Evolutionary conservation across 306 rosid species (phyloP).

Genomic region (Acacia acuminata): DNA sequence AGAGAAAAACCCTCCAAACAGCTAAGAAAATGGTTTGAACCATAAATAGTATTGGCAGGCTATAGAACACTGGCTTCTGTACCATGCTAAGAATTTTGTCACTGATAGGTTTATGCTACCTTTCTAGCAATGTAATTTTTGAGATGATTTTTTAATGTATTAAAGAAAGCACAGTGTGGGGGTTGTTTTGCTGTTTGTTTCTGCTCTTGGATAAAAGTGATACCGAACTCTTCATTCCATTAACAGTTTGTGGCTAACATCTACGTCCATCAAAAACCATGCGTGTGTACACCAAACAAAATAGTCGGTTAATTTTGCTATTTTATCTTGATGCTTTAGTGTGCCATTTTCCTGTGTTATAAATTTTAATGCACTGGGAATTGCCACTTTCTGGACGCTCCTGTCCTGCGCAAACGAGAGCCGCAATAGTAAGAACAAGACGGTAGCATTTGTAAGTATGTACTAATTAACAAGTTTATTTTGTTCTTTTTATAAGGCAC

Average conservation of each 20-base stretch:
- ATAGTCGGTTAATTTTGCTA: not conserved
- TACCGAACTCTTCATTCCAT: not conserved
- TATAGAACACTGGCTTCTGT: not conserved
- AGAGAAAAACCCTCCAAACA: constrained; percentile 55
- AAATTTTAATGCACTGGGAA: not conserved
- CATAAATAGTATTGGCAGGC: constrained; percentile 32
- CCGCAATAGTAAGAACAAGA: no score
- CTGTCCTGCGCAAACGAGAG: no score
- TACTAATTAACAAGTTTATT: no score
- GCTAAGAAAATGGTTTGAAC: constrained; percentile 82
- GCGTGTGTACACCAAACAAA: not conserved
- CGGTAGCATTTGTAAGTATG: no score
- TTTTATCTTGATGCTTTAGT: not conserved
- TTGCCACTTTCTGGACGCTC: not conserved
- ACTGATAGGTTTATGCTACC: not conserved
- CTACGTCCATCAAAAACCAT: not conserved
- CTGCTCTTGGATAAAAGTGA: not conserved
- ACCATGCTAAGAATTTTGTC: constrained; percentile 26
- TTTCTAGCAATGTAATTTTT: constrained; percentile 19
- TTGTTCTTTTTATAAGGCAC: no score
- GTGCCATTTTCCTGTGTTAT: not conserved
- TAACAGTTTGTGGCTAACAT: not conserved
- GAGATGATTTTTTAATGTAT: not conserved
- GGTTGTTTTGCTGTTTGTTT: not conserved
- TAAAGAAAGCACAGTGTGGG: not conserved